Base-by-base conservation (phyloP, 2,329 filamentous ascomycete genomes). In the Aspergillus uvarum region DNA sequence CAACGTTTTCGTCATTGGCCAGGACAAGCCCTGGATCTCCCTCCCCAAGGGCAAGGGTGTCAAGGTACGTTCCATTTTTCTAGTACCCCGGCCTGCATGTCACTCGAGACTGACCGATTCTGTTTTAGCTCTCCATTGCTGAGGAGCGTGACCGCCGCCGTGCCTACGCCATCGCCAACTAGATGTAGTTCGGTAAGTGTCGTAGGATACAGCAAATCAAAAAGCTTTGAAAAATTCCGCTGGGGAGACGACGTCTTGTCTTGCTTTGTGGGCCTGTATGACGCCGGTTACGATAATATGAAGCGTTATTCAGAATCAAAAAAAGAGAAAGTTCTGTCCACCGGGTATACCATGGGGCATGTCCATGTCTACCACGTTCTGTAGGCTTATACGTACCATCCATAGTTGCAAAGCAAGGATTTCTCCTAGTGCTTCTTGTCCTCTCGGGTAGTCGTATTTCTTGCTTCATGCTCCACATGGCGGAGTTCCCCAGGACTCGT, bases 41-140 rank as follows among this genome's bases (percentile, higher is more conserved):
- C 89, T 99, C 80, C 96, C 95, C 81, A 99, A 98, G 92, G 95
- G 95, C 85, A 97, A 97, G 89, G 95, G 95, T 91, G 95, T 99
- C 86, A 96, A 97, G 81, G 82, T 85, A 77, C 54, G 78, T 72
- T 67, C 42, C 57, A 22, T 22, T 35, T 24, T 11, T 53, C 42
- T 31, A 26, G 26, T 7, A 51, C 16, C 5, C 54, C 21, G 8
- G 47, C 19, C 35, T 22, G 19, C 47, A 24, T 42, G 16, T 35
- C 11, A 21, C 5, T n/a, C 8, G 29, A 31, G 24, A 48, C 72
- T 76, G 66, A 73, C 63, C 6, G 22, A 29, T 29, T 10, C 29
- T 54, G 19, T 42, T 22, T 19, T 59, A 87, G 92, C 92, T 98
- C 81, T 89, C 90, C 79, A 98, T 99, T 78, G 92, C 94, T 73